Base-by-base conservation (phyloP, 768 basidiomycete species). In the Polyporus arcularius region DNA sequence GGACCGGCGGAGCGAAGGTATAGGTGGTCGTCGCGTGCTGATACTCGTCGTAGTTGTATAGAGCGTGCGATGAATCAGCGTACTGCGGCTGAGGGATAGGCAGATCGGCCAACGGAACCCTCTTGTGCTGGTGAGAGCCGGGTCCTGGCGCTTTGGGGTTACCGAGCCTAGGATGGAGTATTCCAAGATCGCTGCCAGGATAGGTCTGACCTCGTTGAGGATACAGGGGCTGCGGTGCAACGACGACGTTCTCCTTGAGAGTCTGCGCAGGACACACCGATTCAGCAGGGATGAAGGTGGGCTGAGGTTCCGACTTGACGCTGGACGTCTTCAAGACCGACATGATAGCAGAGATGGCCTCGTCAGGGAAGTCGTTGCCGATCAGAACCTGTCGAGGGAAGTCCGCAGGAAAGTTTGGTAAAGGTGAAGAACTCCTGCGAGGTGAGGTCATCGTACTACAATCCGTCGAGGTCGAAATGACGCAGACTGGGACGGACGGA, bases 301-400 rank as follows among this genome's bases (percentile, higher is more conserved):
- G 35, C 35, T 35, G 43, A 45, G 4, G 21, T 15, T 26, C 21
- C 26, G 14, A 15, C 42, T 43, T 43, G 42, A 43, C 42, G 42
- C 9, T 43, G 10, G 63, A 65, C 4, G 68, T 56, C 55, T 59
- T 51, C n/a, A 72, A 62, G 6, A 72, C 68, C 26, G 66, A 62
- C 4, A 72, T 63, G 32, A 72, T 70, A 9, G 69, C 69, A 14
- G 63, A 55, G 18, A 72, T 50, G 31, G 67, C 68, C 3, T 69
- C 70, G 2, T 68, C 65, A 0, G 68, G 53, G 46, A 70, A 71
- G 12, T 57, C 60, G 28, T 56, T 28, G 15, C 43, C 35, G 41
- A 46, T 30, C 7, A 48, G 10, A 18, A 31, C 28, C 4, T 51
- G 38, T 2, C 51, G 57, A 9, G 53, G 8, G 14, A 31, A 45